A percentile compares a stretch with the other conserved stretches of the same genome.
phyloP scores from a whole-genome alignment of 352 stramenopile species.

The Phytophthora chlamydospora region DNA sequence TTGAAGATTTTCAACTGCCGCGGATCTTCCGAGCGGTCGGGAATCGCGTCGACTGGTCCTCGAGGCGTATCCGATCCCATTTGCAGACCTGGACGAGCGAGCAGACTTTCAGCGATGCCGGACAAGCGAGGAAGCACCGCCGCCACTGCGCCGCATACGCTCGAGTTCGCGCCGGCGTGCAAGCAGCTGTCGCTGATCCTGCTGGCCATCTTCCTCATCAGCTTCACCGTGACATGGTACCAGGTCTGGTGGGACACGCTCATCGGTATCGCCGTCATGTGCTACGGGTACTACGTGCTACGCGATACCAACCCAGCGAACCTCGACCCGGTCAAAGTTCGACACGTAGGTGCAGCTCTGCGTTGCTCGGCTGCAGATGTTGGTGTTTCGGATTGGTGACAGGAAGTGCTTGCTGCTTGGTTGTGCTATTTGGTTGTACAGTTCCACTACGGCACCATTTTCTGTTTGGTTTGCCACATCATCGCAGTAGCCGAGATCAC shows the following conservation, averaged over 20 bases:
- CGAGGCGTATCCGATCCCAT: conserved; percentile 10
- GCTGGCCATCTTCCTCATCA: conserved; percentile 54
- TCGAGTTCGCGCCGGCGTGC: conserved; percentile 69
- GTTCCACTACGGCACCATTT: conserved; percentile 63
- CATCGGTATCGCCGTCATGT: conserved; percentile 55
- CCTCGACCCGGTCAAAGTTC: conserved; percentile 45
- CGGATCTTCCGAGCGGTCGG: conserved; percentile 36
- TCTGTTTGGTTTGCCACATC: conserved; percentile 63
- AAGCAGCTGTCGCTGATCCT: conserved; percentile 65
- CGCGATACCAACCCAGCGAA: conserved; percentile 50
- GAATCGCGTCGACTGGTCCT: conserved; percentile 7
- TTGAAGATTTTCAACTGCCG: conserved; percentile 24
- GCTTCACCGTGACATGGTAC: conserved; percentile 83
- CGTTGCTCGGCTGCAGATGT: neutral
- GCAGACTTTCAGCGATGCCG: conserved; percentile 9
- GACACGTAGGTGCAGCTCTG: conserved; percentile 22
- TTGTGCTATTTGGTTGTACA: conserved; percentile 24
- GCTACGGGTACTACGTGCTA: conserved; percentile 62
- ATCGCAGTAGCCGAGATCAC: conserved; percentile 59
- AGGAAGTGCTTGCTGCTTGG: neutral
- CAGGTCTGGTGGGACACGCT: conserved; percentile 82
- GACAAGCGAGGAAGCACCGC: conserved; percentile 23
- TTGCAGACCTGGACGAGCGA: neutral
- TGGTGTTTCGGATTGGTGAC: neutral
- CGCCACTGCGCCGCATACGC: conserved; percentile 45